A percentile compares a stretch with the other conserved stretches of the same genome.
These are phyloP conservation scores for Peniophora sp. DNA, from an alignment of 1,284 basidiomycete genomes.

Conservation along the genomic window DNA sequence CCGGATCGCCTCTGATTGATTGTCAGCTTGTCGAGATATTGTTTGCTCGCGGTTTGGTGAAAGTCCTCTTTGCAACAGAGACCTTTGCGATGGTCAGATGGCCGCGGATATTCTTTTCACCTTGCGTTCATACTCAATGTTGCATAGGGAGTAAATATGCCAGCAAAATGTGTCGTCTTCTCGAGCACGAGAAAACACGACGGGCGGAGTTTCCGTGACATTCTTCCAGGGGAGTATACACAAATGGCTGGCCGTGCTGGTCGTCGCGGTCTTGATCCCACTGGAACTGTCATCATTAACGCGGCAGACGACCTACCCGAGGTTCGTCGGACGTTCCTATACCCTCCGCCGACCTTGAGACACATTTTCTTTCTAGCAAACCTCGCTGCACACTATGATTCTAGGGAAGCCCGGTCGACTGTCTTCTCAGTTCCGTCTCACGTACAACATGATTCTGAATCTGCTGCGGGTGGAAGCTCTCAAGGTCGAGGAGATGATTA, in stretches of 20 bases:
- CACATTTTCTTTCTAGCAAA: conserved; percentile 40
- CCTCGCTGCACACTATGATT: conserved; percentile 82
- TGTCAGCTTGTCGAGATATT: conserved; percentile 90
- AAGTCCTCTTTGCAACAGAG: conserved; percentile 96
- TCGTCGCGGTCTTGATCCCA: conserved; percentile 89
- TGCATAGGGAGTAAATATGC: conserved; percentile 98
- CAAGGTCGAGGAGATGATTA: conserved; percentile 99
- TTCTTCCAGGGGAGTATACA: conserved; percentile 89
- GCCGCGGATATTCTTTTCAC: neutral
- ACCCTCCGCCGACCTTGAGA: conserved; percentile 1
- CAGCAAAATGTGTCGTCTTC: conserved; percentile 95
- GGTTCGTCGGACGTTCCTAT: conserved; percentile 33
- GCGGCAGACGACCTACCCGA: conserved; percentile 83
- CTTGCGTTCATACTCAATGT: neutral
- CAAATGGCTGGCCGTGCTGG: conserved; percentile 99
- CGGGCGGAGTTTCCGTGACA: conserved; percentile 85
- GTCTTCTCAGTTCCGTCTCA: conserved; percentile 95
- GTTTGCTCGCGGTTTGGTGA: conserved; percentile 93
- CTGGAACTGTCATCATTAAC: conserved; percentile 93
- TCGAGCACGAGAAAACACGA: conserved; percentile 96
- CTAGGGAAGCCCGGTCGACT: conserved; percentile 88
- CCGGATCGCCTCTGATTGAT: neutral
- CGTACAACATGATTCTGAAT: conserved; percentile 99
- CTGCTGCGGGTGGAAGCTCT: conserved; percentile 93
- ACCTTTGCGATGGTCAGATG: conserved; percentile 96